phyloP scores from a whole-genome alignment of 805 yeast species.

The Cephaloascus fragrans region DNA sequence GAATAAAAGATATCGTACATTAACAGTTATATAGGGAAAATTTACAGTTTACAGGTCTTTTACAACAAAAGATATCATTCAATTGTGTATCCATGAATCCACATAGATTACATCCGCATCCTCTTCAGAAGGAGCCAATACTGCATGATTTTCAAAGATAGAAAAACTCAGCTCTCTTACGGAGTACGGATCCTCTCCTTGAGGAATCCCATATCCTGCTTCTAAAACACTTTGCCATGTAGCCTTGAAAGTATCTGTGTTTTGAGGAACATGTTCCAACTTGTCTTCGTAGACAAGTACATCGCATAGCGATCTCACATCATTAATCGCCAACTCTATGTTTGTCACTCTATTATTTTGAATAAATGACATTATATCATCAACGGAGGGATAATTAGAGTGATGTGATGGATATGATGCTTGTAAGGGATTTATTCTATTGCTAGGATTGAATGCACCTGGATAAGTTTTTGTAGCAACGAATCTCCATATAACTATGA shows the following conservation, averaged over 20 bases:
- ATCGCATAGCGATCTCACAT: conserved; percentile 77
- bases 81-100: conserved; percentile 33
- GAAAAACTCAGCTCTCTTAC: conserved; percentile 14
- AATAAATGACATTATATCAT: conserved; percentile 69
- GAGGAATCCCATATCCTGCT: conserved; percentile 19
- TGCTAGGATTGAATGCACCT: conserved; percentile 45
- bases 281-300: conserved; percentile 83
- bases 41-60: too few relatives aligned
- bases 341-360: conserved; percentile 63
- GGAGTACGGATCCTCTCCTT: conserved; percentile 5
- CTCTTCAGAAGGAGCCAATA: conserved; percentile 22
- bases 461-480: conserved; percentile 74
- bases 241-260: conserved; percentile 61
- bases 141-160: conserved; percentile 31
- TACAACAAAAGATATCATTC: conserved; percentile 7
- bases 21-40: too few relatives aligned
- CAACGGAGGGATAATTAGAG: conserved; percentile 59
- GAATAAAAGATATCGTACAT: too few relatives aligned
- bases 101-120: conserved; percentile 33
- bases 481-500: conserved; percentile 82
- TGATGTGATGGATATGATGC: conserved; percentile 47
- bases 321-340: conserved; percentile 65
- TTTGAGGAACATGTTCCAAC: conserved; percentile 48
- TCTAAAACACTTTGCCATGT: conserved; percentile 61
- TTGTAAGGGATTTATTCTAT: conserved; percentile 29